Base-by-base conservation (phyloP, 345 rosid species). In the Syzygium grande region DNA sequence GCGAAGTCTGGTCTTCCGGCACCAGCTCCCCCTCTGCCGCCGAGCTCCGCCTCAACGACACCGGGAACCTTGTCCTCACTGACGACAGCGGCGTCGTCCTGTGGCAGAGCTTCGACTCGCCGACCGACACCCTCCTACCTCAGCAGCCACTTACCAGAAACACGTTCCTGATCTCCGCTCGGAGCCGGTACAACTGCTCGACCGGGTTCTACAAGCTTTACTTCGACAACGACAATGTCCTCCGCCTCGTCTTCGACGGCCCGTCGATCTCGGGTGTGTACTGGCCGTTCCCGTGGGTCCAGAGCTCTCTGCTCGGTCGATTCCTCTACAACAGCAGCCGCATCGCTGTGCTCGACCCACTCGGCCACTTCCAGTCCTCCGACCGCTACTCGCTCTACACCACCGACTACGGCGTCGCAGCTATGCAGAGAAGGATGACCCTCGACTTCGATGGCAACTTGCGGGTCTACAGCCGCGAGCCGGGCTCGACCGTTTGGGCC, bases 91-190 rank as follows among this genome's bases (percentile, higher is more conserved):
- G 86, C 30, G 43, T n/a, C 51, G 43, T 83, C 51, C 38, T 86
- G 16, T 92, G 93, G 93, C 89, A 90, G 68, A 91, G 92, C 86
- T 90, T 91, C 63, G 87, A 89, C 68, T 89, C 68, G 17, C 93
- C 92, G 3, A 93, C 93, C 3, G 93, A 93, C 80, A 93, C 92
- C 11, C 88, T 92, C 54, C 93, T 93, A 80, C 93, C 95, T 5
- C 23, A 43, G n/a, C 95, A 93, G 87, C 52, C 41, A 11, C 79
- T 91, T 27, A 87, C 89, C 15, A 68, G 84, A 86, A 84, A 90
- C 73, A 84, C 86, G 14, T 3, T 38, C 7, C 89, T 92, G 52
- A 51, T 93, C 43, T 91, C 93, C 2, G 86, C 91, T 15, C 89
- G 91, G 87, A 89, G 93, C 80, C 30, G 34, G 85, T 58, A 29